Base-by-base conservation (phyloP, 768 basidiomycete genomes). In the Hemileccinum impolitum region DNA sequence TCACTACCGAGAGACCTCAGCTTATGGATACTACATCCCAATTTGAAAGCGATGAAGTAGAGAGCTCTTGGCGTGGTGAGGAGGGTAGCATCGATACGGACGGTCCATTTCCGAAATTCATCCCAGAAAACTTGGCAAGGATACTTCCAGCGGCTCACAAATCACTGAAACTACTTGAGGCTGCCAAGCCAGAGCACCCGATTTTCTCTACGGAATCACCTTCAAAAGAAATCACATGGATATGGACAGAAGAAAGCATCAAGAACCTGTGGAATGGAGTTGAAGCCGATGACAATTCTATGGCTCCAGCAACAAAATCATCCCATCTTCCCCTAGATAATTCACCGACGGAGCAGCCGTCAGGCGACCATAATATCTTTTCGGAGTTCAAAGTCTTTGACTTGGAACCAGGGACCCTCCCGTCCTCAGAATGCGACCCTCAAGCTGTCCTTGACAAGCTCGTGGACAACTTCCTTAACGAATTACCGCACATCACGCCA, bases 101-200 rank as follows among this genome's bases (percentile, higher is more conserved):
- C 34, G 68, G 72, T 4, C 63, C 66, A 7, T 84, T 82, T 55
- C 90, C 90, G 0, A 65, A 66, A 4, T 92, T 93, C 64, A 78
- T 92, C 50, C 76, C 79, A 4, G 53, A 56, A 6, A 70, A 70
- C 12, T 64, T 85, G 25, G 67, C 77, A 7, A 70, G 75, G 39
- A 72, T 79, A 7, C 66, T 92, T 4, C 76, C 80, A 12, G 77
- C 79, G 4, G 88, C 88, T 1, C 80, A 79, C 52, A 84, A 79
- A 56, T 91, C 90, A 0, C 66, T 92, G 10, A 72, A 76, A 25
- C 67, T 93, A 4, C 73, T 92, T 0, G 74, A 73, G 41, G 75
- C 75, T 10, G 87, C 89, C 3, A 71, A 80, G 49, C 82, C 87
- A 0, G 76, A 81, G 40, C 86, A 90, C 58, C 74, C 74, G 0